Evolutionary conservation across 768 basidiomycete genomes (phyloP).

Genomic region (Grammothele lineata): DNA sequence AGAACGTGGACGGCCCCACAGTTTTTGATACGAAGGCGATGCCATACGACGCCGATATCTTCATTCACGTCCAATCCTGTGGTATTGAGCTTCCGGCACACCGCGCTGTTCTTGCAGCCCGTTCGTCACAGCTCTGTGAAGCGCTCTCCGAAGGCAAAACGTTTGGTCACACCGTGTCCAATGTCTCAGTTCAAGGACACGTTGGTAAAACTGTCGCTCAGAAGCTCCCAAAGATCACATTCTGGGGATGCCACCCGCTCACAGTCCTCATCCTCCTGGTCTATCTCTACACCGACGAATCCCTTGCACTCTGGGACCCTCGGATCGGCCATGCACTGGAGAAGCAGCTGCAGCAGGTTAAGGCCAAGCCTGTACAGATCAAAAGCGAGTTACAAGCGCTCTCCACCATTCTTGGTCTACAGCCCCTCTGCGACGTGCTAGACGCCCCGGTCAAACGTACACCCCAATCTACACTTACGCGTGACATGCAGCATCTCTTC

Average conservation of each 20-base stretch:
- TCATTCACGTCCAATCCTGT: constrained; percentile 42
- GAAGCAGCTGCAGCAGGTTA: constrained; percentile 33
- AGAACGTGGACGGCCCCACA: constrained; percentile 1
- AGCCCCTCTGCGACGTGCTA: constrained; percentile 48
- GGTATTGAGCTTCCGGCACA: constrained; percentile 55
- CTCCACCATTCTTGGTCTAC: constrained; percentile 56
- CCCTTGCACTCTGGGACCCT: constrained; percentile 82
- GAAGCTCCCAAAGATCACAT: constrained; percentile 25
- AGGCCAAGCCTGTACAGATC: constrained; percentile 42
- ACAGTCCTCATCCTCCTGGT: constrained; percentile 71
- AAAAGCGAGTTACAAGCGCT: constrained; percentile 61
- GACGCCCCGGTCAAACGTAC: constrained; percentile 56
- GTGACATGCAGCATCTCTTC: constrained; percentile 51
- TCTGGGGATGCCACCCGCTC: constrained; percentile 59
- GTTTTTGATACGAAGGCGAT: not conserved
- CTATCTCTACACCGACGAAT: constrained; percentile 86
- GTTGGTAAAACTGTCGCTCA: not conserved
- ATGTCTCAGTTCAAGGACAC: constrained; percentile 28
- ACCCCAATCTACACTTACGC: constrained; percentile 43
- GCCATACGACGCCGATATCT: constrained; percentile 58
- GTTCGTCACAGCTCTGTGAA: constrained; percentile 43
- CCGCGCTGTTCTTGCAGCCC: constrained; percentile 57
- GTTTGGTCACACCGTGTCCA: constrained; percentile 28
- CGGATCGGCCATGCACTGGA: constrained; percentile 49
- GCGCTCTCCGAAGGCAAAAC: constrained; percentile 35